Evolutionary conservation across 2,329 filamentous ascomycete genomes (phyloP).

Genomic region (Aspergillus sp.): DNA sequence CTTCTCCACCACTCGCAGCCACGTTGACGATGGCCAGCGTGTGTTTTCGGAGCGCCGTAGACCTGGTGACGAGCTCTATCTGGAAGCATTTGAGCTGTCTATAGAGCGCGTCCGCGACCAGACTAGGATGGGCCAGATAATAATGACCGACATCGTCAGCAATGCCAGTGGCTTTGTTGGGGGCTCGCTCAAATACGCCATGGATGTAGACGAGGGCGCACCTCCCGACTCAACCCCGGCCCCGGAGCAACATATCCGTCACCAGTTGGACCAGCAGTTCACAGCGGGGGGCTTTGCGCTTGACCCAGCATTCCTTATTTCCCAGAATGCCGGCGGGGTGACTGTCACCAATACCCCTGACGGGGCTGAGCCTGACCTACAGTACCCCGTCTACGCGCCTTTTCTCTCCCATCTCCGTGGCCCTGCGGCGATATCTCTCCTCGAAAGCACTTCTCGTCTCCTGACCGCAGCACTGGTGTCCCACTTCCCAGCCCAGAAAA

Average conservation of each 20-base stretch:
- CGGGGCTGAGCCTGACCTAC: conserved; percentile 10
- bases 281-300: conserved; percentile 6
- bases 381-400: conserved; percentile 16
- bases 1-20: conserved; percentile 9
- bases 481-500: conserved; percentile 13
- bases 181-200: conserved; percentile 2
- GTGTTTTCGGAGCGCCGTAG: background rate
- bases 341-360: conserved; percentile 16
- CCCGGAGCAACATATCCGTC: conserved; percentile 14
- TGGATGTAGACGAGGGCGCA: conserved; percentile 16
- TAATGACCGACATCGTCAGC: background rate
- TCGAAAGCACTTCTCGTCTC: conserved; percentile 16
- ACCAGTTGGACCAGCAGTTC: conserved; percentile 14
- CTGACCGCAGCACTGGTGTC: conserved; percentile 11
- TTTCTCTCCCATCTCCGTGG: conserved; percentile 15
- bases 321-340: conserved; percentile 8
- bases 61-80: background rate
- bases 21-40: background rate
- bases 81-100: conserved; percentile 13
- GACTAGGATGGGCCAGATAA: conserved; percentile 4
- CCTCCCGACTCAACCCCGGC: conserved; percentile 2
- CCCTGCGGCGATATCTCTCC: background rate
- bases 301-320: conserved; percentile 10
- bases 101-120: conserved; percentile 11
- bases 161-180: background rate